phyloP scores from a whole-genome alignment of 129 eudicot species.

The Smallanthus sonchifolius region DNA sequence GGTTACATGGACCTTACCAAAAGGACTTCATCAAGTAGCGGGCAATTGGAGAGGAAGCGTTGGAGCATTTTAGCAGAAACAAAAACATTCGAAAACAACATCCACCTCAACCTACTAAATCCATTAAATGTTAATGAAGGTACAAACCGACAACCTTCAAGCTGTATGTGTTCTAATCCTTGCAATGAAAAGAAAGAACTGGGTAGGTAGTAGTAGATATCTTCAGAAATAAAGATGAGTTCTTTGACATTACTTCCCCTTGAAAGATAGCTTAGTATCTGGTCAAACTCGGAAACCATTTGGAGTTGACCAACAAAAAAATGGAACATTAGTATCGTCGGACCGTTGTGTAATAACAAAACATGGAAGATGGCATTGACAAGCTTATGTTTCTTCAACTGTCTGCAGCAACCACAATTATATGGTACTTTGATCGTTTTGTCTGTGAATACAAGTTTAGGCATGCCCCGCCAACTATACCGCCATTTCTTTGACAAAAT shows the following conservation, averaged over 20 bases:
- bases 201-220: neutral
- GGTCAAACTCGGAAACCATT: conserved; percentile 16
- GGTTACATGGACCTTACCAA: conserved; percentile 4
- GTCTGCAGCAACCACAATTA: neutral
- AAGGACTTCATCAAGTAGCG: neutral
- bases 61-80: neutral
- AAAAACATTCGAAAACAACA: neutral
- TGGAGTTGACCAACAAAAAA: neutral
- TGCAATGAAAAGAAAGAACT: conserved; percentile 19
- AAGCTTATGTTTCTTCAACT: neutral
- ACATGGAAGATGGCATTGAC: conserved; percentile 19
- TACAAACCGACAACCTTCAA: neutral
- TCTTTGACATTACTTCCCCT: conserved; percentile 16
- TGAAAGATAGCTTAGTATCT: conserved; percentile 15
- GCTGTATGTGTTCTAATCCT: conserved; percentile 8
- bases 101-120: conserved; percentile 1
- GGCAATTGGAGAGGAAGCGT: conserved; percentile 27
- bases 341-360: conserved; percentile 26
- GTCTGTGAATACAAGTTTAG: conserved; percentile 17
- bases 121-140: conserved; percentile 13
- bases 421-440: neutral
- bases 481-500: conserved; percentile 41
- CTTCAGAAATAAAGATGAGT: neutral
- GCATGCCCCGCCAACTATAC: conserved; percentile 26
- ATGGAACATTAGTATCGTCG: neutral